Evolutionary conservation across 108 stramenopile species (phyloP).

Genomic region (Cyclotella baltica): DNA sequence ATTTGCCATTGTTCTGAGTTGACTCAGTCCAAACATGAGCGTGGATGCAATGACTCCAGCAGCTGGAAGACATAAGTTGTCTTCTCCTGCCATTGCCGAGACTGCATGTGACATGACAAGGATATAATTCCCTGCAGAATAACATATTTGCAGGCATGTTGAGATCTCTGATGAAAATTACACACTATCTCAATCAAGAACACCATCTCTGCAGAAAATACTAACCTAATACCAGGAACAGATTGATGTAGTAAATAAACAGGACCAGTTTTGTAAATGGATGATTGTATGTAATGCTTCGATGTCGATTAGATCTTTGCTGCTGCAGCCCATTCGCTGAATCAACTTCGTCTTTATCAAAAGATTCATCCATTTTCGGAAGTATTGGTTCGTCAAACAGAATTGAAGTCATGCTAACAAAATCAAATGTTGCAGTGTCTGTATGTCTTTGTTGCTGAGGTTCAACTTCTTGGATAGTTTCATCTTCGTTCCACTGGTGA

Average conservation of each 20-base stretch:
- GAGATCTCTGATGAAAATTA: not conserved
- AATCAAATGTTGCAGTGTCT: slow-evolving; percentile 72
- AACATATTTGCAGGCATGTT: not conserved
- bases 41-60: slow-evolving; percentile 70
- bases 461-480: not conserved
- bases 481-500: slow-evolving; percentile 31
- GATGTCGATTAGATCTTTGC: slow-evolving; percentile 3
- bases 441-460: slow-evolving; percentile 45
- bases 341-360: not conserved
- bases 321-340: not conserved
- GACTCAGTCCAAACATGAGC: slow-evolving; percentile 70
- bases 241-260: slow-evolving; percentile 67
- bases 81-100: slow-evolving; percentile 60
- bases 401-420: slow-evolving; percentile 69
- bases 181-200: not conserved
- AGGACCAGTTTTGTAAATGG: slow-evolving; percentile 56
- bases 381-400: slow-evolving; percentile 52
- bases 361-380: not conserved
- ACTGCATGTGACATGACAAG: slow-evolving; percentile 80
- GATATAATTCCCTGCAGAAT: slow-evolving; percentile 48
- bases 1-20: slow-evolving; percentile 71
- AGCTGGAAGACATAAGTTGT: slow-evolving; percentile 63
- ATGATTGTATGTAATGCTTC: slow-evolving; percentile 34
- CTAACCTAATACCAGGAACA: slow-evolving; percentile 76
- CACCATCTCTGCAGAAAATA: not conserved